phyloP scores from a whole-genome alignment of 108 stramenopile species.

The Fragilariopsis cylindrus region DNA sequence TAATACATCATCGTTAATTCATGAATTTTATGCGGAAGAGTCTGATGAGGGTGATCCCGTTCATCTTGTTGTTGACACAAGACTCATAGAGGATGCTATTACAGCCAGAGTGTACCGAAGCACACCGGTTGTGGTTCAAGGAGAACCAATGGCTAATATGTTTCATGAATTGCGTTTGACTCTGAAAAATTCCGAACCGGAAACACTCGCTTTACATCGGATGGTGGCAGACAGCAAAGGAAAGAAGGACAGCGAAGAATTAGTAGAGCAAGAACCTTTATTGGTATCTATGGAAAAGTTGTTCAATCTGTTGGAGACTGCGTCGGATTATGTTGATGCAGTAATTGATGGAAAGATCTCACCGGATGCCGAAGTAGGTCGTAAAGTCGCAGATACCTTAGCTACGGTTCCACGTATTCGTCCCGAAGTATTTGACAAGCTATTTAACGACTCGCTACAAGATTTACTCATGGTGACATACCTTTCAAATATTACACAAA shows the following conservation, averaged over 20 bases:
- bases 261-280: conserved; percentile 29
- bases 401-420: conserved; percentile 86
- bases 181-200: conserved; percentile 76
- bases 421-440: conserved; percentile 88
- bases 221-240: conserved; percentile 56
- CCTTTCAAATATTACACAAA: conserved; percentile 90
- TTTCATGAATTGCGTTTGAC: conserved; percentile 88
- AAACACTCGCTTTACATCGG: conserved; percentile 86
- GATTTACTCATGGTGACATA: conserved; percentile 98
- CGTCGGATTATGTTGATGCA: conserved; percentile 80
- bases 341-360: conserved; percentile 76
- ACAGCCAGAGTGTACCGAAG: conserved; percentile 76
- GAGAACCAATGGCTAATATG: conserved; percentile 84
- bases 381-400: conserved; percentile 83
- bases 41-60: conserved; percentile 87
- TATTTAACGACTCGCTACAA: conserved; percentile 91
- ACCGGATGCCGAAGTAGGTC: conserved; percentile 74
- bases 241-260: conserved; percentile 18
- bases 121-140: conserved; percentile 71
- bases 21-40: conserved; percentile 95
- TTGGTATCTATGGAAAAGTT: conserved; percentile 78
- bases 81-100: conserved; percentile 68
- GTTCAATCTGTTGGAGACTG: conserved; percentile 77
- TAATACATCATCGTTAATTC: conserved; percentile 93
- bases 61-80: conserved; percentile 89